Evolutionary conservation across 2,329 filamentous ascomycete genomes (phyloP), one percentile per base, ranked within the genome.

Genomic region (Penicillium brevicompactum): DNA sequence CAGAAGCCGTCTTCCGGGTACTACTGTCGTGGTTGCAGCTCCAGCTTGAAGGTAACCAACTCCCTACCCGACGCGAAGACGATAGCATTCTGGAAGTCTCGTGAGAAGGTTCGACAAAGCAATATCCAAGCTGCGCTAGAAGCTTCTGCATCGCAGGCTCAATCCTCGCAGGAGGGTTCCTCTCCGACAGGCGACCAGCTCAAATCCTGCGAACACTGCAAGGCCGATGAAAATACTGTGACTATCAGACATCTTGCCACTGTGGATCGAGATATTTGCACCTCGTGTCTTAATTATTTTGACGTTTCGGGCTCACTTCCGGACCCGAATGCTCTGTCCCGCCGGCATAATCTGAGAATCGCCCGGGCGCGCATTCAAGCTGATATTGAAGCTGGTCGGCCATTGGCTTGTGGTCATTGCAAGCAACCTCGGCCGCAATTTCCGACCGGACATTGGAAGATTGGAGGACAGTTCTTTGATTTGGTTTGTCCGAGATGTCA

Each of bases 21-120:
- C 40, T 54, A 54, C 32, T 54, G 52, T n/a, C 52, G 52, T 7
- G 30, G 47, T 13, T 54, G 52, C 45, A 47, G 32, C 18, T 47
- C 45, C 8, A 46, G 41, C 32, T 18, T 51, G 14, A 11, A 9
- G 2, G 24, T 45, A 24, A 51, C 51, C 14, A 18, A 44, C n/a
- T 18, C 24, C 14, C 8, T 54, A 14, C 52, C 52, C 2, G 44
- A 47, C 24, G 52, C 51, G 2, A 27, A 44, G n/a, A 32, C 32
- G 8, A 41, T 54, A 14, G 34, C 41, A 9, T 41, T 27, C 14
- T 47, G 52, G 11, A 51, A 47, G 44, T 18, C 48, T 21, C 52
- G 52, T 22, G 48, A 54, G 32, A 31, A 45, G 14, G 47, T 41
- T 16, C 40, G 48, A 37, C 16, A 51, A 18, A 54, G 45, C 18